Conservation (phyloP, 371 early-diverging fungal species). For the Chytridium lagenaria region DNA sequence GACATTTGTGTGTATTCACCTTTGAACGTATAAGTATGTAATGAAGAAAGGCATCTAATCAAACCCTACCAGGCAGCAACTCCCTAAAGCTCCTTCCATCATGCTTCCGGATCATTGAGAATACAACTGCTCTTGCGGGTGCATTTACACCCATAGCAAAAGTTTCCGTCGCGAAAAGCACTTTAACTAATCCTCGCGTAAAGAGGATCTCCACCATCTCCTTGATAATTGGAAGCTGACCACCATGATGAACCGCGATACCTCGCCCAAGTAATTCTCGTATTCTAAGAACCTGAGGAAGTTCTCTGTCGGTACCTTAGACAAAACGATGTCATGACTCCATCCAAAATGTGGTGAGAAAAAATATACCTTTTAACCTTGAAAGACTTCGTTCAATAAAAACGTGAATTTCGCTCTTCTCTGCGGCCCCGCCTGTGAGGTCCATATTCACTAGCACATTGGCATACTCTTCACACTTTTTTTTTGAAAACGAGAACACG, state of each 20-base stretch:
- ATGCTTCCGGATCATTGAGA: constrained; percentile 91
- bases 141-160: constrained; percentile 99
- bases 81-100: constrained; percentile 88
- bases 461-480: constrained; percentile 96
- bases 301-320: constrained; percentile 67
- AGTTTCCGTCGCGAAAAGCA: constrained; percentile 94
- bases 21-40: constrained; percentile 27
- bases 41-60: constrained; percentile 40
- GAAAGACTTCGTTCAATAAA: constrained; percentile 82
- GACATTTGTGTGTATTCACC: constrained; percentile 99
- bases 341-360: not conserved
- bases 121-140: constrained; percentile 97
- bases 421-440: constrained; percentile 66
- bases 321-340: constrained; percentile 50
- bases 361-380: constrained; percentile 67
- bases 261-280: constrained; percentile 87
- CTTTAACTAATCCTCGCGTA: constrained; percentile 89
- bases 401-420: constrained; percentile 88
- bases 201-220: constrained; percentile 99
- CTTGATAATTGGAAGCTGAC: constrained; percentile 97
- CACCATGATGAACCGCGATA: constrained; percentile 98
- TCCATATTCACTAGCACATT: constrained; percentile 79
- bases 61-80: constrained; percentile 69
- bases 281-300: constrained; percentile 93
- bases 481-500: constrained; percentile 96